These are phyloP conservation scores for Yarrowia porcina DNA, from an alignment of 805 yeast genomes.

Conservation along the genomic window DNA sequence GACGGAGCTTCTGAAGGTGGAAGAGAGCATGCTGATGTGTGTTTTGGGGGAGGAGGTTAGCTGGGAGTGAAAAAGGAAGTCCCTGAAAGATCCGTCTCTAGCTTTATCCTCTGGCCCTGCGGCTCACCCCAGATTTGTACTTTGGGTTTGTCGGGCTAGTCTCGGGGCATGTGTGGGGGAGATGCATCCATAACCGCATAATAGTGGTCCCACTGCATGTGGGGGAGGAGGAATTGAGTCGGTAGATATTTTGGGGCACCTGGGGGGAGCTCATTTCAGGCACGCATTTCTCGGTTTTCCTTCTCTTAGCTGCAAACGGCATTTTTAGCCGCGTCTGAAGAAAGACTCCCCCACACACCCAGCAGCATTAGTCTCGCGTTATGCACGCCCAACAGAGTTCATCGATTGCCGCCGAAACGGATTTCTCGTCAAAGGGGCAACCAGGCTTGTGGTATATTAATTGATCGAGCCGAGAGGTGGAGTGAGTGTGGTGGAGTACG, in stretches of 20 bases:
- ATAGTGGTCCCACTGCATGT: background rate
- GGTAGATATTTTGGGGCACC: background rate
- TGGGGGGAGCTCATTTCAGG: background rate
- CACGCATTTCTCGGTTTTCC: background rate
- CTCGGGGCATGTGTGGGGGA: constrained; percentile 22
- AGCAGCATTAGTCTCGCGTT: background rate
- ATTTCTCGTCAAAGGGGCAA: background rate
- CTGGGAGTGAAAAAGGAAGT: background rate
- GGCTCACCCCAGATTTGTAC: constrained; percentile 21
- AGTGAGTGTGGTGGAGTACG: background rate
- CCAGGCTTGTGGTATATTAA: background rate
- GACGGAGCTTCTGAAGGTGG: constrained; percentile 9
- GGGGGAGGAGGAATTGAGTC: background rate
- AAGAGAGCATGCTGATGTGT: constrained; percentile 1
- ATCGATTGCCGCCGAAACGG: constrained; percentile 8
- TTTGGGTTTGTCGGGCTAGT: constrained; percentile 25
- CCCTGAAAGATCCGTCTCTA: background rate
- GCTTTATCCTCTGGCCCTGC: background rate
- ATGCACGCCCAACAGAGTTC: background rate
- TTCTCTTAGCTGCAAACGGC: background rate
- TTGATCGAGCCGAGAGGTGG: background rate
- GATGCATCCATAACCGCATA: constrained; percentile 17
- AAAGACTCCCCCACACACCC: background rate
- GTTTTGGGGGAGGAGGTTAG: background rate
- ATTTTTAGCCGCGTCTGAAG: background rate